phyloP scores from a whole-genome alignment of 257 asterid species.

The Schizonepeta tenuifolia region DNA sequence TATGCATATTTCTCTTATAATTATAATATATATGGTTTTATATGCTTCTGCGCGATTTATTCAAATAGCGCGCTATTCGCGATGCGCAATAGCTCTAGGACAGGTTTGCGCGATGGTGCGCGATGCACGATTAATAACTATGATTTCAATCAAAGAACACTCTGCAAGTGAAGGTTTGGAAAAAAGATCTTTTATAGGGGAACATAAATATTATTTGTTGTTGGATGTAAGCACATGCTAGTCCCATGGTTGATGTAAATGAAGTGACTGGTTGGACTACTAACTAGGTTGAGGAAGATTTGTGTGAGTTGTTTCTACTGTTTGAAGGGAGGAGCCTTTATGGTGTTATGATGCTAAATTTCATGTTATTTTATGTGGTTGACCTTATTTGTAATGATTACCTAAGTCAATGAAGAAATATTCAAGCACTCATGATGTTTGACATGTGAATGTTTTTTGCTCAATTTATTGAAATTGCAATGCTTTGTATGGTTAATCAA shows the following conservation, averaged over 20 bases:
- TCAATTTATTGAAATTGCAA: constrained; percentile 6
- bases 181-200: background rate
- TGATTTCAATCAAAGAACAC: constrained; percentile 1
- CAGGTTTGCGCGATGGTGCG: no score
- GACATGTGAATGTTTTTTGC: background rate
- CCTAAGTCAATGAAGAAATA: background rate
- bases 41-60: no score
- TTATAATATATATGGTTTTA: no score
- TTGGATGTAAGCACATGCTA: background rate
- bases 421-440: background rate
- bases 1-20: no score
- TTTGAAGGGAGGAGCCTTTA: background rate
- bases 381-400: background rate
- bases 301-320: constrained; percentile 4
- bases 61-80: no score
- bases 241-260: background rate
- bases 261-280: background rate
- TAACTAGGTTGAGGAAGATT: background rate
- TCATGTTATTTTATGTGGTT: background rate
- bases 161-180: background rate
- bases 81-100: no score
- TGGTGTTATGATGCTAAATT: background rate
- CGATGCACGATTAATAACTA: no score
- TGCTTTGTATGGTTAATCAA: constrained; percentile 22
- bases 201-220: no score